Base-by-base conservation (phyloP, 192 early-diverging fungal genomes). In the Entomortierella parvispora region DNA sequence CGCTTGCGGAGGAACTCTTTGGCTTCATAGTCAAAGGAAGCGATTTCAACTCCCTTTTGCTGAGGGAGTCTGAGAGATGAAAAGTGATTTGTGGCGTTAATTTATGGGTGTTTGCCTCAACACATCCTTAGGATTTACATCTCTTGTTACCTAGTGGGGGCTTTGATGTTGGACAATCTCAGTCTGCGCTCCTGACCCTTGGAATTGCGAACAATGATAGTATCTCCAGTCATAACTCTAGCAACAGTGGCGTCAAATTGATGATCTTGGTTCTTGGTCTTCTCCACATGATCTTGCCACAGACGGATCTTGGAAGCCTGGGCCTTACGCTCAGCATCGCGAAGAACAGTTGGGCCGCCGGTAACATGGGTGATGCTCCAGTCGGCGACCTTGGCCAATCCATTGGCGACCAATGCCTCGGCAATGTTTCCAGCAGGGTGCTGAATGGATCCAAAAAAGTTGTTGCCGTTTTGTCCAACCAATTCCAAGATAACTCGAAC, bases 351-450 rank as follows among this genome's bases (percentile, higher is more conserved):
- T 22, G 91, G 86, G 22, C 89, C 91, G 29, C 87, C 88, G 17
- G 92, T 93, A n/a, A 92, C 87, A 50, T 91, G 62, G 3, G 90
- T 82, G 22, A 92, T 87, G 60, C 92, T 94, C 93, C 94, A 93
- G 55, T 97, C 96, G 22, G 90, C 91, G 44, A 93, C 88, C 61
- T 90, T 93, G 18, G 96, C 98, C 49, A 95, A 85, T 29, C 94
- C 95, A 62, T 87, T 87, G 15, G 82, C 56, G 22, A 99, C 76
- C 29, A 99, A 81, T 26, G 89, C 90, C 75, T 98, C 95, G 40
- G 93, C 88, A 79, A 99, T 99, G 71, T 95, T 95, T 51, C 96
- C 96, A 7, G 88, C 92, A 15, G 95, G 93, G 81, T 94, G 93
- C 37, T 85, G 74, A 3, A 99, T 82, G 4, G 87, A 66, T 15